A percentile compares a stretch with the other conserved stretches of the same genome.
Evolutionary conservation across 2,329 filamentous ascomycete genomes (phyloP).

Genomic region (Dactylonectria estremocensis): DNA sequence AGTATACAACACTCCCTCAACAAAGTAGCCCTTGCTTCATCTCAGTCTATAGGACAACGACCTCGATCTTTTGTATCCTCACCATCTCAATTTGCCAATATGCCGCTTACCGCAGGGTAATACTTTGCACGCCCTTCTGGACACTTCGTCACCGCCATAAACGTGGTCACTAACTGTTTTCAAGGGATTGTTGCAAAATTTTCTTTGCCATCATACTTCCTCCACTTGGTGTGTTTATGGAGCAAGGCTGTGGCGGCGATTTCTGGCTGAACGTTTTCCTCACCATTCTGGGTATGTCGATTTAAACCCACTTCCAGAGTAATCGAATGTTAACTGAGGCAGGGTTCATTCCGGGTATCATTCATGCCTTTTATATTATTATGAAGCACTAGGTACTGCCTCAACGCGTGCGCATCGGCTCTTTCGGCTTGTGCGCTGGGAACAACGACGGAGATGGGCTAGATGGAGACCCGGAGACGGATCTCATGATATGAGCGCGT

Average conservation of each 20-base stretch:
- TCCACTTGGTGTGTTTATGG: neutral
- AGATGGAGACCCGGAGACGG: neutral
- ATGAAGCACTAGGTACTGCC: neutral
- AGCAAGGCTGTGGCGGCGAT: neutral
- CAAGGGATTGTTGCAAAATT: neutral
- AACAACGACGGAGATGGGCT: neutral
- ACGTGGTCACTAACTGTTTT: neutral
- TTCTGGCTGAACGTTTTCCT: neutral
- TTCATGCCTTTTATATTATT: neutral
- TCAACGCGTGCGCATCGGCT: neutral
- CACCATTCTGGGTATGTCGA: neutral
- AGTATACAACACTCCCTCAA: neutral
- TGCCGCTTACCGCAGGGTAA: neutral
- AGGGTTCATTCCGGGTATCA: neutral
- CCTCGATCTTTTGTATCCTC: neutral
- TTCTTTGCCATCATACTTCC: neutral
- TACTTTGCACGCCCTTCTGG: neutral
- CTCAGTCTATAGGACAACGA: neutral
- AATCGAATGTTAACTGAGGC: neutral
- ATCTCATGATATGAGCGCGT: neutral
- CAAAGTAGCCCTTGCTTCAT: neutral
- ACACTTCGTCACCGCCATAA: neutral
- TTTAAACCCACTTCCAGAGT: neutral
- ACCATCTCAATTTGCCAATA: neutral
- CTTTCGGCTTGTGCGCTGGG: neutral